These are phyloP conservation scores for Scopulariopsis brevicaulis DNA, from an alignment of 2,329 filamentous ascomycete species.

Conservation along the genomic window DNA sequence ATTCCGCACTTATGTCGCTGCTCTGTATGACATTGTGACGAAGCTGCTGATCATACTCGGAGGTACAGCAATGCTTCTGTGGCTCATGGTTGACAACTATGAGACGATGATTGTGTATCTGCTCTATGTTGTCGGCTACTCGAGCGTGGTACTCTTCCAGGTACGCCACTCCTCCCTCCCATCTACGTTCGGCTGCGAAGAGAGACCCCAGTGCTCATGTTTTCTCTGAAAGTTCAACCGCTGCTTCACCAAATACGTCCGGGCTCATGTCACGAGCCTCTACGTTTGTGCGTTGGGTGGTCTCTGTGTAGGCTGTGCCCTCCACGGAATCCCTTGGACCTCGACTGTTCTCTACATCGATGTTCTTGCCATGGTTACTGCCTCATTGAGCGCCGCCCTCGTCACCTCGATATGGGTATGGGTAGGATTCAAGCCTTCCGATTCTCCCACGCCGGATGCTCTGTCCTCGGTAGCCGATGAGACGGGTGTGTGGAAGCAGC, in stretches of 20 bases:
- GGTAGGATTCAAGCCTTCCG: slow-evolving; percentile 11
- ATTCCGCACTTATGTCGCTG: slow-evolving; percentile 11
- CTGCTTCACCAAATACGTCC: slow-evolving; percentile 23
- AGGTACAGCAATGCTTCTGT: slow-evolving; percentile 17
- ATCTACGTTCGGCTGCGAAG: not conserved
- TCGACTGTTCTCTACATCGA: slow-evolving; percentile 17
- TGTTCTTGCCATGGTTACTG: slow-evolving; percentile 18
- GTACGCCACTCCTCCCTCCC: not conserved
- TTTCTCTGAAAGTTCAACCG: slow-evolving; percentile 17
- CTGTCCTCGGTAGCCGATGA: not conserved
- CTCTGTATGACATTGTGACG: slow-evolving; percentile 16
- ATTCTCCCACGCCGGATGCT: not conserved
- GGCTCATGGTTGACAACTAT: slow-evolving; percentile 18
- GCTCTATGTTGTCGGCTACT: slow-evolving; percentile 21
- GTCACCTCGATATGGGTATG: slow-evolving; percentile 18
- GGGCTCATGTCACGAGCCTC: slow-evolving; percentile 19
- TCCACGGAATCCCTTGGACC: slow-evolving; percentile 17
- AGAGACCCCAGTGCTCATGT: not conserved
- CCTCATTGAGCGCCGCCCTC: slow-evolving; percentile 17
- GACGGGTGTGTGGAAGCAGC: slow-evolving; percentile 1
- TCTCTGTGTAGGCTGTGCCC: slow-evolving; percentile 17
- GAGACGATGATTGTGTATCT: slow-evolving; percentile 21
- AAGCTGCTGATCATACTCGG: slow-evolving; percentile 20
- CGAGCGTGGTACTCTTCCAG: slow-evolving; percentile 23
- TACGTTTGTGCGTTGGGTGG: slow-evolving; percentile 18